Conservation (phyloP, 352 stramenopile species). For the Globisporangium iwayamae region DNA sequence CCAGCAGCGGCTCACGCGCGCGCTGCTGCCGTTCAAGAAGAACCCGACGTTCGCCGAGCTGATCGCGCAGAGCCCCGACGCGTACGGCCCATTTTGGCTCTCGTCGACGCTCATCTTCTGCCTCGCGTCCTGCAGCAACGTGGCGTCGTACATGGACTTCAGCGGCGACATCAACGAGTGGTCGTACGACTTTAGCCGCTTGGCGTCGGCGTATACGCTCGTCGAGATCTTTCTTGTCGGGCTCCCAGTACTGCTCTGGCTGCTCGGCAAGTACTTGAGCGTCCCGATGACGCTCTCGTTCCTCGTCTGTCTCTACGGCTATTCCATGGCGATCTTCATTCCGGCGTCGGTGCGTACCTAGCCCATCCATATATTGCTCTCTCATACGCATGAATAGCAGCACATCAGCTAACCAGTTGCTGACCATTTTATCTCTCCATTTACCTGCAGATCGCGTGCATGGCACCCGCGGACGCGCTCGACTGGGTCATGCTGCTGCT, state of each 20-base stretch:
- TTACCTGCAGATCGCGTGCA: constrained; percentile 60
- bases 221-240: constrained; percentile 76
- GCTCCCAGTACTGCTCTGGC: constrained; percentile 73
- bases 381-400: not conserved
- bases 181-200: constrained; percentile 80
- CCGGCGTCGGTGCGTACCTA: constrained; percentile 51
- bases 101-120: constrained; percentile 86
- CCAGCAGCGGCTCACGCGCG: constrained; percentile 65
- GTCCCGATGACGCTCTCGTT: constrained; percentile 76
- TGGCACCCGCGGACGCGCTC: constrained; percentile 62
- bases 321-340: constrained; percentile 83
- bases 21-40: constrained; percentile 83
- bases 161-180: constrained; percentile 52
- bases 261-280: constrained; percentile 74
- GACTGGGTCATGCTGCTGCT: constrained; percentile 82
- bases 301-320: constrained; percentile 82
- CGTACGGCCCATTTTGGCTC: constrained; percentile 83
- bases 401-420: not conserved
- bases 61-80: constrained; percentile 50
- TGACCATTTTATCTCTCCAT: not conserved
- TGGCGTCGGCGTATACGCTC: constrained; percentile 75
- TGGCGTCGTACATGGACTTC: constrained; percentile 78
- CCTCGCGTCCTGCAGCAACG: constrained; percentile 82
- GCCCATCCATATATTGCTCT: not conserved
- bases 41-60: constrained; percentile 79